Base-by-base conservation (phyloP, 2,329 filamentous ascomycete genomes). In the Geosmithia flava region DNA sequence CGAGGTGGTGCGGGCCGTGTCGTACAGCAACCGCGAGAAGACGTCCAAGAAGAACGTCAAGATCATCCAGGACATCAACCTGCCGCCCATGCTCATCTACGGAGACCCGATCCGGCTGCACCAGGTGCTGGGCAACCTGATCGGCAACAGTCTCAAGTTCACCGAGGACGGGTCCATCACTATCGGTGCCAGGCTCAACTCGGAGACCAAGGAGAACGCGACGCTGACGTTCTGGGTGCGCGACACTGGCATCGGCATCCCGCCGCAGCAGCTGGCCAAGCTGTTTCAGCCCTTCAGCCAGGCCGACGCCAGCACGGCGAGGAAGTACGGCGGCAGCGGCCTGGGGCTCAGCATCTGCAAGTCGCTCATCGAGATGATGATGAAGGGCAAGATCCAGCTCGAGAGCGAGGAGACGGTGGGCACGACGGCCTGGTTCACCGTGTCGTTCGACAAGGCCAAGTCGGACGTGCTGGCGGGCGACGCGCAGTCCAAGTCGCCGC, bases 301-400 rank as follows among this genome's bases (percentile, higher is more conserved):
- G 65, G 90, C 91, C 1, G 90, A 96, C 64, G 85, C 84, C 45
- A 93, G 87, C 55, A 95, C 89, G 2, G 88, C 89, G 48, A 76
- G 90, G 47, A 93, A 89, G 59, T 96, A 95, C 56, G 90, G 90
- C 41, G 90, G 90, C 42, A 95, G 88, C 55, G 90, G 90, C 20
- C 79, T 96, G 2, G 90, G 90, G 2, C 73, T 96, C 42, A 94
- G 87, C 59, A 96, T 96, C 54, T 95, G 90, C 75, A 95, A 95
- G 65, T 90, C 87, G 1, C 80, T 96, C 42, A 89, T 96, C 52
- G 87, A 95, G 66, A 87, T 86, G 19, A 90, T 95, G 65, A 90
- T 96, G 78, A 81, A 87, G 52, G 90, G 90, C 42, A 81, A 76
- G 51, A 94, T 96, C 51, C 81, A 82, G 65, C 76, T 96, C 1